Conservation (phyloP, 331 rosid genomes). For the Erythrophleum ivorense region DNA sequence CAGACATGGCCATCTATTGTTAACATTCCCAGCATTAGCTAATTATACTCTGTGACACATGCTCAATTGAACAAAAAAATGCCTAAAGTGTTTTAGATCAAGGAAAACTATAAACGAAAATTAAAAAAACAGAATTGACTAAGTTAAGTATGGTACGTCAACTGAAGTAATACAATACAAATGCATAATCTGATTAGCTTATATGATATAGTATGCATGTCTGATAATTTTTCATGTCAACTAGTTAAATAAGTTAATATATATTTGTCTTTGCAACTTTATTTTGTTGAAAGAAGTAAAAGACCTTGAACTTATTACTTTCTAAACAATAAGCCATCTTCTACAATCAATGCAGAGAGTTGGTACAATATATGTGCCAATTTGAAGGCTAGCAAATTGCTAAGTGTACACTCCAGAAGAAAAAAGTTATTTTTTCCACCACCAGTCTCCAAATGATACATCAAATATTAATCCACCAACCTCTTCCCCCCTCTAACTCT, state of each 20-base stretch:
- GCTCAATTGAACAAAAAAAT: not conserved
- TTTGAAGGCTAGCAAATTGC: slow-evolving; percentile 2
- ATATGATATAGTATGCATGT: not conserved
- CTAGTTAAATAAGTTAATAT: not conserved
- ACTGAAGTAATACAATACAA: not conserved
- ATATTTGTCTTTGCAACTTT: not conserved
- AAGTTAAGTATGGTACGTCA: not conserved
- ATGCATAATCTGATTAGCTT: not conserved
- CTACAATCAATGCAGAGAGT: not conserved
- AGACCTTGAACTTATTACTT: not conserved
- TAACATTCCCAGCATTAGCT: not conserved
- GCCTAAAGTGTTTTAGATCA: not conserved
- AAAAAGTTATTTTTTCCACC: not conserved
- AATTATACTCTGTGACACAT: not conserved
- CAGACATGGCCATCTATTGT: not conserved
- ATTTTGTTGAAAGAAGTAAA: not conserved
- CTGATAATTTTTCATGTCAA: not conserved
- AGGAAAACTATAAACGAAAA: not conserved
- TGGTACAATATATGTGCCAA: slow-evolving; percentile 19
- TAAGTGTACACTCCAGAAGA: not conserved
- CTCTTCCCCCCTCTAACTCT: not conserved
- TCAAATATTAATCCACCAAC: not conserved
- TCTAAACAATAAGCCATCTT: slow-evolving; percentile 10
- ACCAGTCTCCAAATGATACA: slow-evolving; percentile 19
- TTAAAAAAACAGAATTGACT: not conserved